Base-by-base conservation (phyloP, 2,329 filamentous ascomycete genomes). In the Botrytis pseudocinerea region DNA sequence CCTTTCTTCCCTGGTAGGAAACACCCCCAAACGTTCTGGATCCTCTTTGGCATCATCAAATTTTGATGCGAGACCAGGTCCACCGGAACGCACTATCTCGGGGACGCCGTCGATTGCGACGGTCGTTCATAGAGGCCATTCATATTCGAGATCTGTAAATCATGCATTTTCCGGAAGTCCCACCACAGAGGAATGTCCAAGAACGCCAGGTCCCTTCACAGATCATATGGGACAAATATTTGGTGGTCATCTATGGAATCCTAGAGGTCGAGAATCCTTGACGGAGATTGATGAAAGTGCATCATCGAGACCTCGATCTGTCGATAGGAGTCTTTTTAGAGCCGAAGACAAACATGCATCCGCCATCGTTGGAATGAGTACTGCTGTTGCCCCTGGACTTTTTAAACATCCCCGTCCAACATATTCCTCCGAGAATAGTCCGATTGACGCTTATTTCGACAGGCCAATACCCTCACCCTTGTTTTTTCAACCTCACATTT, bases 281-380 rank as follows among this genome's bases (percentile, higher is more conserved):
- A 61, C 68, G 60, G 78, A 77, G 44, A 83, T 88, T 69, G 87
- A 83, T 10, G 82, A 85, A 1, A 44, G 66, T 32, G 85, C 87
- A 51, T 81, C 82, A 35, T 84, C 85, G 2, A 85, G 91, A 51
- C 87, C 89, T 8, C 86, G 85, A 46, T 93, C 91, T 0, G 88
- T 89, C 10, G 91, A 94, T 74, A 85, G 89, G 60, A 87, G 76
- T 76, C 88, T 83, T 4, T 90, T 91, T 70, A 84, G 85, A 35
- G 89, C 84, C 70, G 83, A 85, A 16, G 90, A 93, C 79, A 90
- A 91, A 76, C 90, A 92, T 74, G 87, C 87, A 3, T 86, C 87
- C 59, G 85, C 92, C 1, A 89, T 88, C 75, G 85, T 94, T 3
- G 88, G 88, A 6, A 78, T 93, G 40, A 92, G 87, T 79, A 88